Evolutionary conservation across 1,139 yeast genomes (phyloP), one percentile per base, ranked within the genome.

Genomic region (Suhomyces terraborum): DNA sequence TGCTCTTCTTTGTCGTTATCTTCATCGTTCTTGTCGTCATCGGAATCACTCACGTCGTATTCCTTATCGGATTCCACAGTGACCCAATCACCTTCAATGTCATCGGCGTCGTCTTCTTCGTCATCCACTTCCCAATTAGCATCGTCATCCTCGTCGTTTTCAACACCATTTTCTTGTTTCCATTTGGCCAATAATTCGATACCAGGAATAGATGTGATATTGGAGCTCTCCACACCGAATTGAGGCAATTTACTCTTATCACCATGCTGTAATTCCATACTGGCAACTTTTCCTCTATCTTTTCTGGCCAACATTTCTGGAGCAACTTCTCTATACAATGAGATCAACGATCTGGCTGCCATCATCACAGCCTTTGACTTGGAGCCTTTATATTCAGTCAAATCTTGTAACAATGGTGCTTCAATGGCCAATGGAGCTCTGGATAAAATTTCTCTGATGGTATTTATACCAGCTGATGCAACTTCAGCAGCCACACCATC

Each of bases 401-500:
- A 76, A 66, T 93, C 98, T 54, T 89, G 97, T 49, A 93, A 71
- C 44, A 93, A 68, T 1, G 91, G 80, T 40, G 84, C 82, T 42
- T 89, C 97, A 53, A 93, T 88, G 26, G 98, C 95, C 49, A 93
- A 73, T 13, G 98, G 98, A 8, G 95, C 94, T 70, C 98, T 83
- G 2, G 96, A 67, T 48, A 93, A 76, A 46, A 93, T 88, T 65
- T 93, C 98, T 52, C 98, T 75, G 47, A 93, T 91, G 5, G 98
- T 88, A 63, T 93, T 93, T 49, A 93, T 74, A 56, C 99, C 99
- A 3, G 98, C 98, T 37, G 97, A 89, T 9, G 98, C 97, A 42
- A 91, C 98, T 66, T 93, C 97, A 18, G 96, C 84, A 8, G 98
- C 89, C 28, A 93, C 98, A 72, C 98, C 98, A 59, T 93, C 98